Conservation (phyloP, 768 basidiomycete genomes). For the Amanita pallidorosea region DNA sequence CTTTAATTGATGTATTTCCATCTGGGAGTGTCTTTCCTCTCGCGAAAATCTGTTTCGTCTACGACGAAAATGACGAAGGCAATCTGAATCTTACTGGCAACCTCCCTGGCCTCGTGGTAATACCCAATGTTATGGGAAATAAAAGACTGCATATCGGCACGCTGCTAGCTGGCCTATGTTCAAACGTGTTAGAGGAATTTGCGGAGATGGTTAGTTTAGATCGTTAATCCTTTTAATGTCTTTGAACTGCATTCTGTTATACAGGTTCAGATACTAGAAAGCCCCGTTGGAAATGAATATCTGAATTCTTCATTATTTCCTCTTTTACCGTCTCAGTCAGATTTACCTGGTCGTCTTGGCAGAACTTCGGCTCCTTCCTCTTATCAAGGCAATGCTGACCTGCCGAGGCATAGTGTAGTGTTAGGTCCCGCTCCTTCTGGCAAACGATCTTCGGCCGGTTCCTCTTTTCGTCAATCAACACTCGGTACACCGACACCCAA, state of each 20-base stretch:
- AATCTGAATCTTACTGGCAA: conserved; percentile 46
- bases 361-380: conserved; percentile 25
- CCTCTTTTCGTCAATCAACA: conserved; percentile 41
- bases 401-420: conserved; percentile 26
- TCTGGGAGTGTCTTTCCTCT: conserved; percentile 62
- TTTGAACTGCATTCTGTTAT: conserved; percentile 5
- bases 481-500: conserved; percentile 36
- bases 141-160: conserved; percentile 84
- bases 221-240: background rate
- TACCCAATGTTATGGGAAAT: conserved; percentile 81
- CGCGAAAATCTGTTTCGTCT: conserved; percentile 75
- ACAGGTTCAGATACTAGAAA: conserved; percentile 73
- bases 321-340: conserved; percentile 44
- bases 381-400: conserved; percentile 48
- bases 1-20: conserved; percentile 58
- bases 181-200: conserved; percentile 78
- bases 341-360: conserved; percentile 21
- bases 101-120: conserved; percentile 58
- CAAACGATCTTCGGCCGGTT: conserved; percentile 43
- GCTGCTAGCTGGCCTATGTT: conserved; percentile 80
- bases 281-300: conserved; percentile 77
- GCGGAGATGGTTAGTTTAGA: conserved; percentile 59
- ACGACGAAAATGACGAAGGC: conserved; percentile 60
- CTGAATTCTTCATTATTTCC: conserved; percentile 64
- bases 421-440: conserved; percentile 27